These are phyloP conservation scores for Teratosphaeria epicoccoides DNA, from an alignment of 2,329 filamentous ascomycete genomes.

Conservation along the genomic window DNA sequence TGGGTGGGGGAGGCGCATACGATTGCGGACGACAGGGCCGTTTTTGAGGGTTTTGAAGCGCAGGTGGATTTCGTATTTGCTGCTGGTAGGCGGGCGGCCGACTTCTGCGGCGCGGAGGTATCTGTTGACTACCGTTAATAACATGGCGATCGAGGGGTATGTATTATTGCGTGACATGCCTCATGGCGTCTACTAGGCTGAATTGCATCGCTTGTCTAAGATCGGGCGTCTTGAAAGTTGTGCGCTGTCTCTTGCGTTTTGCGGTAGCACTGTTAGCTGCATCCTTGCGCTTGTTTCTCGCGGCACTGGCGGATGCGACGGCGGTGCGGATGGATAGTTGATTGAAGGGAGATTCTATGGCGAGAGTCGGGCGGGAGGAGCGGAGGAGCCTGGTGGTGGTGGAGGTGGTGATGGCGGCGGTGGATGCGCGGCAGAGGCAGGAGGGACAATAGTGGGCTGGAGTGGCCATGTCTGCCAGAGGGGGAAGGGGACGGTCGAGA, in stretches of 20 bases:
- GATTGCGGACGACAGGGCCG: conserved; percentile 76
- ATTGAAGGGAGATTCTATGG: conserved; percentile 9
- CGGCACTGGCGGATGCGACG: conserved; percentile 28
- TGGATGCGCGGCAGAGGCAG: conserved; percentile 14
- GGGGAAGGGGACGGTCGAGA: not conserved
- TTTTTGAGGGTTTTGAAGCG: conserved; percentile 75
- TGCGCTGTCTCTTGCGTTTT: conserved; percentile 53
- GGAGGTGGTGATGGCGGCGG: conserved; percentile 7
- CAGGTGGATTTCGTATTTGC: conserved; percentile 84
- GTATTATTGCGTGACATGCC: conserved; percentile 38
- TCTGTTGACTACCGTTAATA: conserved; percentile 38
- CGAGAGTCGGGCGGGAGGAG: conserved; percentile 8
- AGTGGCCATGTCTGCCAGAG: not conserved
- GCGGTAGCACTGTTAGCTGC: conserved; percentile 37
- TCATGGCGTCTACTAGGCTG: conserved; percentile 83
- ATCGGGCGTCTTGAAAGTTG: conserved; percentile 53
- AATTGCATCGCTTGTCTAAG: conserved; percentile 61
- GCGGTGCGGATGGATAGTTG: conserved; percentile 29
- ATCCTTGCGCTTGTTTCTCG: conserved; percentile 35
- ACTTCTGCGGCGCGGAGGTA: conserved; percentile 90
- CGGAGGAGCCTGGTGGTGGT: conserved; percentile 7
- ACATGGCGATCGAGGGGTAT: not conserved
- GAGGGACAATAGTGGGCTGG: conserved; percentile 18
- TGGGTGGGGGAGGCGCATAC: conserved; percentile 76
- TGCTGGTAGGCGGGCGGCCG: conserved; percentile 57